Evolutionary conservation across 768 basidiomycete genomes (phyloP).

Genomic region (Melanogaster broomeanus): DNA sequence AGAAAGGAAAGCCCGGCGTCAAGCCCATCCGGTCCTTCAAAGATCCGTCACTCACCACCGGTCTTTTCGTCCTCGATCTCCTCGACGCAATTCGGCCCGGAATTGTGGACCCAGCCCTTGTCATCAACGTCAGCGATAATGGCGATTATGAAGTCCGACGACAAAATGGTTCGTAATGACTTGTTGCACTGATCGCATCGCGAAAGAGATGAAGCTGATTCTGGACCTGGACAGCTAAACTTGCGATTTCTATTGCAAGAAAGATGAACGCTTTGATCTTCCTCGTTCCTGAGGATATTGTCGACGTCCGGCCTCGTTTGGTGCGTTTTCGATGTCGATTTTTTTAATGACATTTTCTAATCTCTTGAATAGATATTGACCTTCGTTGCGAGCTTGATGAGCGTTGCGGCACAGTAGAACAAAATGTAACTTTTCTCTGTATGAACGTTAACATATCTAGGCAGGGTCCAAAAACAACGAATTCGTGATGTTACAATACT

Average conservation of each 20-base stretch:
- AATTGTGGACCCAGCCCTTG: slow-evolving; percentile 87
- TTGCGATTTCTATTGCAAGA: slow-evolving; percentile 97
- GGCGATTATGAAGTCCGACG: slow-evolving; percentile 86
- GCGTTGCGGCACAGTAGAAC: slow-evolving; percentile 47
- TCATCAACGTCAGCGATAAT: slow-evolving; percentile 57
- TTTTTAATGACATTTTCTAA: neutral
- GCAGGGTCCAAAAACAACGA: neutral
- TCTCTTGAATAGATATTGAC: slow-evolving; percentile 74
- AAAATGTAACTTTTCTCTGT: neutral
- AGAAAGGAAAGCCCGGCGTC: slow-evolving; percentile 59
- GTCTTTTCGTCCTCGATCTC: slow-evolving; percentile 90
- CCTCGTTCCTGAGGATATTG: slow-evolving; percentile 95
- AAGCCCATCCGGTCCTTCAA: slow-evolving; percentile 88
- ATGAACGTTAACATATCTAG: neutral
- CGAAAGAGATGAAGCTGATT: neutral
- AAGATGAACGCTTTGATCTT: slow-evolving; percentile 97
- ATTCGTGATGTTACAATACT: neutral
- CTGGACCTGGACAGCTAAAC: slow-evolving; percentile 65
- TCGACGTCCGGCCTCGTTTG: slow-evolving; percentile 88
- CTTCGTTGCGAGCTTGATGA: slow-evolving; percentile 94
- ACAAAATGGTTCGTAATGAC: slow-evolving; percentile 73
- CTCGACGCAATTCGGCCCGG: slow-evolving; percentile 91
- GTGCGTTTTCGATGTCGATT: slow-evolving; percentile 45
- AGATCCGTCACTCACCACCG: slow-evolving; percentile 86
- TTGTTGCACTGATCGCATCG: neutral